Evolutionary conservation across 116 monocot species (phyloP), one percentile per base, ranked within the genome.

Genomic region (Zostera marina): DNA sequence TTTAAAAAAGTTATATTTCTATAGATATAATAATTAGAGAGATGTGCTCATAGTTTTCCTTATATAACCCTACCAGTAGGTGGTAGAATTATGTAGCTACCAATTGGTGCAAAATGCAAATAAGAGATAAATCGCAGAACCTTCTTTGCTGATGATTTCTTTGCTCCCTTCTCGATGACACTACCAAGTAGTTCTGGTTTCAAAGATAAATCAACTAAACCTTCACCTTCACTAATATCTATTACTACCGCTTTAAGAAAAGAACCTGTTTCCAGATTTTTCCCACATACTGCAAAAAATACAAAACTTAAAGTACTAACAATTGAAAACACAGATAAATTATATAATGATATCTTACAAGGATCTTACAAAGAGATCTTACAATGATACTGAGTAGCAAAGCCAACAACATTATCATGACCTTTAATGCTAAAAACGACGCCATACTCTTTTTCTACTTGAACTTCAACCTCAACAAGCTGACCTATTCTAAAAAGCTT

Each of bases 331-430:
- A 43, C 13, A 59, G 21, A 14, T 9, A 47, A 26, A 11, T 63
- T n/a, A 32, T 6, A 14, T 6, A 14, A 60, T 6, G 2, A 5
- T 9, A 21, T 1, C n/a, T n/a, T n/a, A 13, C 7, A 52, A 52
- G 62, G 44, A 6, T 25, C 45, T n/a, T 8, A 3, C 15, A 45
- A 59, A 15, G 43, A 67, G 44, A 7, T 53, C 68, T 73, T 79
- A 92, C 92, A 72, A 42, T 96, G 94, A 74, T 88, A 82, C 22
- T 82, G 61, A 43, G 85, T 66, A 46, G 84, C 63, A 68, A 96
- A 88, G 15, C 94, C 94, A 78, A 96, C 79, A 66, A 76, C 58
- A 76, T 82, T 76, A 56, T 17, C 47, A 53, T 82, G 72, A 54
- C 77, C 62, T 68, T 82, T 74, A 57, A 96, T 85, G 54, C 68